Evolutionary conservation across 202 grass and related monocot species (phyloP), one percentile per base, ranked within the genome.

Genomic region (Eragrostis tef): DNA sequence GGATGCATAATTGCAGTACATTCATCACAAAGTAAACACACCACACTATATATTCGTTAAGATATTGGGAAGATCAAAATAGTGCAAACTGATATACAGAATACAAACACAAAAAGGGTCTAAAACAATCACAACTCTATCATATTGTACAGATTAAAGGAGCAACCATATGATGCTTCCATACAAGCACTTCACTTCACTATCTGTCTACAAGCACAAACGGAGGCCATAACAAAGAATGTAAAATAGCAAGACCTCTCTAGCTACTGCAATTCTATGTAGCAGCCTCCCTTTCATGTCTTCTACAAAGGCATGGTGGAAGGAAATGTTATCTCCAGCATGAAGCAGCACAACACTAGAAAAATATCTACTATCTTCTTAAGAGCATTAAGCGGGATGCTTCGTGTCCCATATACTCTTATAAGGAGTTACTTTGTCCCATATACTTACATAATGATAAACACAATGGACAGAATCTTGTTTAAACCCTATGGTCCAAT

Each of bases 81-180:
- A 56, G 9, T 57, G 47, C 34, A 43, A 49, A 21, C 6, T 50
- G 10, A 17, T 22, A 48, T 22, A 13, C n/a, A 36, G 41, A 49
- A 13, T 16, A 69, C 3, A 34, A 46, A 47, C 39, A 4, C 21
- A 17, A 47, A 70, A 59, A 70, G 16, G 20, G 48, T 7, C 47
- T 15, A 47, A 29, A 25, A 48, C 13, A 19, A 64, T 48, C 36
- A 19, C 9, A 25, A 61, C 11, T 47, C 19, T 73, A 73, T 54
- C 62, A 39, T 51, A 82, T 72, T 83, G 34, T 39, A 71, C 50
- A 64, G 47, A 64, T 48, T 69, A 54, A 81, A 43, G 16, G 41
- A 51, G 31, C 46, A 63, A 73, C 59, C 17, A 19, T 72, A 78
- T 71, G 14, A 39, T 54, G 44, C 60, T 27, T 74, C 9, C 26